A percentile compares a stretch with the other conserved stretches of the same genome.
Conservation (phyloP, 2,329 filamentous ascomycete species). For the Macrophomina phaseolina region DNA sequence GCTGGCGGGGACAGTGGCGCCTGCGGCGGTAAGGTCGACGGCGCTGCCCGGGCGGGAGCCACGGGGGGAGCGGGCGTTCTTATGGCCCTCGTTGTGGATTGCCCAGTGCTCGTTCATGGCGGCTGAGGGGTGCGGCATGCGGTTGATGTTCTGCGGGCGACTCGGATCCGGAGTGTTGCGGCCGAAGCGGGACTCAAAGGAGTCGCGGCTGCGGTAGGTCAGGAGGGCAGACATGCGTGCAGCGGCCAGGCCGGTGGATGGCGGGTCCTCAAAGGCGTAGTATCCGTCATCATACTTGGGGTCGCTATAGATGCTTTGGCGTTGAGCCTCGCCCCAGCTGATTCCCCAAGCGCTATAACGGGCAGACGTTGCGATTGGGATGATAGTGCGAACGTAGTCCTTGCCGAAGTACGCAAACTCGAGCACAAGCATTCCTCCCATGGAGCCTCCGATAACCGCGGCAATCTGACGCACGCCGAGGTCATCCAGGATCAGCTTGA, state of each 20-base stretch:
- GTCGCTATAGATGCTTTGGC: slow-evolving; percentile 95
- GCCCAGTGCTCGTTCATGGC: slow-evolving; percentile 54
- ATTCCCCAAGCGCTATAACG: slow-evolving; percentile 89
- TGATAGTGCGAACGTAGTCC: slow-evolving; percentile 79
- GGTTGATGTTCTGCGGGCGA: slow-evolving; percentile 81
- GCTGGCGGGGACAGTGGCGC: slow-evolving; percentile 34
- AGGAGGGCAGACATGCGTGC: slow-evolving; percentile 96
- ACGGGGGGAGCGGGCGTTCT: slow-evolving; percentile 54
- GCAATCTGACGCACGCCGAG: slow-evolving; percentile 80
- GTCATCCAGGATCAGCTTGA: slow-evolving; percentile 80
- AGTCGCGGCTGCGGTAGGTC: slow-evolving; percentile 95
- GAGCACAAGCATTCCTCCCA: slow-evolving; percentile 89
- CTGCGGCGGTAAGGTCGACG: slow-evolving; percentile 33
- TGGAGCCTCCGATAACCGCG: slow-evolving; percentile 80
- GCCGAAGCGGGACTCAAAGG: slow-evolving; percentile 94
- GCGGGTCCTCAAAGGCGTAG: slow-evolving; percentile 86
- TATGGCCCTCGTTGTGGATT: slow-evolving; percentile 60
- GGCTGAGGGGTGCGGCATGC: slow-evolving; percentile 59
- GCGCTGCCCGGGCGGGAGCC: slow-evolving; percentile 44
- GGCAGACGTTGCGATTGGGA: slow-evolving; percentile 84
- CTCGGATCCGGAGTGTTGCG: slow-evolving; percentile 88
- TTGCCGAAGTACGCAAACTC: slow-evolving; percentile 92
- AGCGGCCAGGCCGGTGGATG: slow-evolving; percentile 83
- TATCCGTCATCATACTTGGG: slow-evolving; percentile 99
- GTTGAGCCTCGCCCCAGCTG: slow-evolving; percentile 87